A percentile compares a stretch with the other conserved stretches of the same genome.
Evolutionary conservation across 2,329 filamentous ascomycete species (phyloP).

Genomic region (Botrytis paeoniae): DNA sequence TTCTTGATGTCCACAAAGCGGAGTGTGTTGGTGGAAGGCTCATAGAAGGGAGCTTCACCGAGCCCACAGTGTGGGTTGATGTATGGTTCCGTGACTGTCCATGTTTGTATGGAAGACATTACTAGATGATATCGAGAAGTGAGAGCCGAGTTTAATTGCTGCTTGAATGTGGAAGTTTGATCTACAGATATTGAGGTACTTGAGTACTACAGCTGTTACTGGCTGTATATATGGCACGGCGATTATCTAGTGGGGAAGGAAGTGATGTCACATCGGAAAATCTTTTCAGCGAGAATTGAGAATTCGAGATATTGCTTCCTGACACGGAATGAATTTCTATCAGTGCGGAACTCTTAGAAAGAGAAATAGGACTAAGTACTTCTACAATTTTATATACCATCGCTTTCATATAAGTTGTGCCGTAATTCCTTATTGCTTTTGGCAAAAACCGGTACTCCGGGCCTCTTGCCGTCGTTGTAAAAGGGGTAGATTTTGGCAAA

Average conservation of each 20-base stretch:
- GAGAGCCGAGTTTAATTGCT: background rate
- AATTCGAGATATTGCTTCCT: background rate
- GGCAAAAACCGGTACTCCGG: background rate
- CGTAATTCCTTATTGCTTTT: too few relatives aligned
- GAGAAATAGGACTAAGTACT: background rate
- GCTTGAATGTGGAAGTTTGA: background rate
- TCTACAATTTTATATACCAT: background rate
- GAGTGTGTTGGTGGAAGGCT: slow-evolving; percentile 60
- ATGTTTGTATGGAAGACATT: slow-evolving; percentile 39
- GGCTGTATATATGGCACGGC: background rate
- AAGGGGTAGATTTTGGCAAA: background rate
- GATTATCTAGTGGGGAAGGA: slow-evolving; percentile 1
- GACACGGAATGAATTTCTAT: background rate
- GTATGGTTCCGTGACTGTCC: slow-evolving; percentile 48
- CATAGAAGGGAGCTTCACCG: slow-evolving; percentile 74
- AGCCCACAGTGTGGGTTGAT: slow-evolving; percentile 63
- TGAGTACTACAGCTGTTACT: background rate
- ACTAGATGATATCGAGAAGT: background rate
- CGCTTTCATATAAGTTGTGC: background rate
- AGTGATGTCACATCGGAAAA: slow-evolving; percentile 14
- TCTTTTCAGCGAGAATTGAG: slow-evolving; percentile 11
- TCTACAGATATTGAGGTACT: background rate
- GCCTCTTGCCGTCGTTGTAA: background rate
- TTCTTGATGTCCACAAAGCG: slow-evolving; percentile 83
- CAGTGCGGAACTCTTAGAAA: background rate